phyloP scores from a whole-genome alignment of 2,329 filamentous ascomycete species.

The Phyllosticta paracitricarpa region DNA sequence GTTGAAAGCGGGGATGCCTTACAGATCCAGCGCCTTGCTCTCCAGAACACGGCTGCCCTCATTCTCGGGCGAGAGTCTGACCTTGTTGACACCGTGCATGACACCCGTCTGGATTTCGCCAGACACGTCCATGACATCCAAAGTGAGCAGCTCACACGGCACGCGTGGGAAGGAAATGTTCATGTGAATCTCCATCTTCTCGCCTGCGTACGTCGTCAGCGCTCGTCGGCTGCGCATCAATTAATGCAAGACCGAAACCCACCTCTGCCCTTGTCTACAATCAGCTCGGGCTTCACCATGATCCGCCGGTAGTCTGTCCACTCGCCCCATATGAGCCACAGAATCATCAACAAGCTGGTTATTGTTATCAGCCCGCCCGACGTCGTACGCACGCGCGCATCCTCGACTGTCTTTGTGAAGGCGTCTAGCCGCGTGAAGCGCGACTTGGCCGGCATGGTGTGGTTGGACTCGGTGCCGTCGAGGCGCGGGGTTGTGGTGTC shows the following conservation, averaged over 20 bases:
- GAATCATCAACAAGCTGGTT: conserved; percentile 72
- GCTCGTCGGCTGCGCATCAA: neutral
- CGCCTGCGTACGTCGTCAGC: conserved; percentile 44
- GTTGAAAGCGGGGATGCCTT: conserved; percentile 11
- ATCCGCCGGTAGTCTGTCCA: conserved; percentile 88
- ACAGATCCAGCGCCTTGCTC: conserved; percentile 29
- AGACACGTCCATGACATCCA: conserved; percentile 98
- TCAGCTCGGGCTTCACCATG: conserved; percentile 78
- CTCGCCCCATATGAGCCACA: conserved; percentile 89
- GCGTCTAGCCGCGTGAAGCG: conserved; percentile 94
- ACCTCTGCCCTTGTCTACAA: conserved; percentile 96
- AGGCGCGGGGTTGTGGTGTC: neutral
- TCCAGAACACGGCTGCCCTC: conserved; percentile 56
- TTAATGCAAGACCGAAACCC: conserved; percentile 21
- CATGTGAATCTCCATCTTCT: conserved; percentile 98
- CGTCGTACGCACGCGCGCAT: conserved; percentile 90
- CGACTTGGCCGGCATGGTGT: conserved; percentile 73
- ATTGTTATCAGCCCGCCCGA: conserved; percentile 94
- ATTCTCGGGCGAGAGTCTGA: conserved; percentile 60
- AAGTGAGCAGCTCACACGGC: conserved; percentile 87
- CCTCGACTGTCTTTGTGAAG: conserved; percentile 98
- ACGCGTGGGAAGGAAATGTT: conserved; percentile 93
- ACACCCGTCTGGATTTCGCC: conserved; percentile 94
- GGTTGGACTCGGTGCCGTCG: neutral
- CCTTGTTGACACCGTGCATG: conserved; percentile 84